Base-by-base conservation (phyloP, 73 alveolate genomes). In the Paramecium bursaria region DNA sequence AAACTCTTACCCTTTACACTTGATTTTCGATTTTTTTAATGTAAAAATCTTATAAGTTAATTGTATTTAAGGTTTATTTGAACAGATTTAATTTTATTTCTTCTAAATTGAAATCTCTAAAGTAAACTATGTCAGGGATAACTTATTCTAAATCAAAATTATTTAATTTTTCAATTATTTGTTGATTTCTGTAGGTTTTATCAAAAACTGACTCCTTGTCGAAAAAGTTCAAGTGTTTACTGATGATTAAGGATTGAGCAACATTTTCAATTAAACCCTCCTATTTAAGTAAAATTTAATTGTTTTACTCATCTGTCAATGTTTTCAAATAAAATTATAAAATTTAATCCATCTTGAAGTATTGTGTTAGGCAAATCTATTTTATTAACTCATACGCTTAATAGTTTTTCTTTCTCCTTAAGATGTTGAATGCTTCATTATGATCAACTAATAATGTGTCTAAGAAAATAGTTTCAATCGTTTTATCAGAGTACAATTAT, bases 101-200 rank as follows among this genome's bases (percentile, higher is more conserved):
- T 42, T 33, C 5, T 21, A 67, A 9, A 25, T 39, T 22, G 19
- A 67, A 35, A 67, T 67, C 82, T 42, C 44, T 67, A 35, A 67
- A 67, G 44, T 67, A 67, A 21, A 1, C 0, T 3, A 67, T 39
- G 33, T 67, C 82, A 9, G 82, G 82, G 22, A 67, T 67, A 14
- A 67, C 44, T 39, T 67, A 39, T 25, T 67, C 82, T 14, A 67
- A 17, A 2, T 67, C 82, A 21, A 35, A 35, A 2, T 44, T 19
- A 5, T 67, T 35, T 2, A 67, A 67, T 39, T 35, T 15, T 39
- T 67, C 53, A 7, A n/a, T n/a, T 31, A 67, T 19, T 67, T 67
- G 11, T 3, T 0, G 11, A 39, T 31, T n/a, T 67, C 82, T 33
- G 33, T 17, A 22, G 21, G 33, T 33, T 67, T 42, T 67, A 39